Percentiles rank a stretch among this genome's conserved stretches.
These are phyloP conservation scores for Nakataea oryzae DNA, from an alignment of 2,329 filamentous ascomycete species.

Conservation along the genomic window DNA sequence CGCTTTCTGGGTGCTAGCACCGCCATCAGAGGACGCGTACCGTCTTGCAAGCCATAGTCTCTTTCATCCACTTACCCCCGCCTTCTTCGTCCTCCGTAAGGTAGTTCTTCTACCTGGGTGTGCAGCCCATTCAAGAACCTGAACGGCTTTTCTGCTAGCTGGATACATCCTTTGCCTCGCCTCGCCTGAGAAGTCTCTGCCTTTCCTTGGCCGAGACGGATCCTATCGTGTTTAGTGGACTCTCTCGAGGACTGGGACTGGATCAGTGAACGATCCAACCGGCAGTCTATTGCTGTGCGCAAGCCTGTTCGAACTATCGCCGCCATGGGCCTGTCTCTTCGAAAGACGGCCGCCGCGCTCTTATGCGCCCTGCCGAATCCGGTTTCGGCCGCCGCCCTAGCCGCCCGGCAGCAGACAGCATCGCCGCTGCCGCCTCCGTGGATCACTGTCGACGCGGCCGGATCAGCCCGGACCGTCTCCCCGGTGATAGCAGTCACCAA, in stretches of 20 bases:
- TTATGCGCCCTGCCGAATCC: background rate
- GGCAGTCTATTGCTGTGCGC: too few relatives aligned
- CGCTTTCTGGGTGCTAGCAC: background rate
- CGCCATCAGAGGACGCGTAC: background rate
- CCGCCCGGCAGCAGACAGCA: background rate
- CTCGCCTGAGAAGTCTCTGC: background rate
- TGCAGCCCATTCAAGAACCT: background rate
- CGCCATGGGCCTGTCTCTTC: background rate
- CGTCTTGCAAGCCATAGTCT: background rate
- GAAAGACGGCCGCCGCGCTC: background rate
- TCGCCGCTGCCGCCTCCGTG: slow-evolving; percentile 10
- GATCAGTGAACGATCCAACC: too few relatives aligned
- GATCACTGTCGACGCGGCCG: slow-evolving; percentile 20
- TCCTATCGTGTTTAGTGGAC: background rate
- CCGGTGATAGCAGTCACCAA: slow-evolving; percentile 15
- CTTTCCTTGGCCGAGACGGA: background rate
- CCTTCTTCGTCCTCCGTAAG: background rate
- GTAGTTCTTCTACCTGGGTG: too few relatives aligned
- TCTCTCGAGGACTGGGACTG: background rate
- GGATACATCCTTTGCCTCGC: background rate
- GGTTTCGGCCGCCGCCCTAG: background rate
- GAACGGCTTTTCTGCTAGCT: background rate
- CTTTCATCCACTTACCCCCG: background rate
- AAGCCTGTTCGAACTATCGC: too few relatives aligned
- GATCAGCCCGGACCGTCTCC: slow-evolving; percentile 16